Evolutionary conservation across 2,329 filamentous ascomycete species (phyloP), one percentile per base, ranked within the genome.

Genomic region (Fusarium neocosmosporiellum): DNA sequence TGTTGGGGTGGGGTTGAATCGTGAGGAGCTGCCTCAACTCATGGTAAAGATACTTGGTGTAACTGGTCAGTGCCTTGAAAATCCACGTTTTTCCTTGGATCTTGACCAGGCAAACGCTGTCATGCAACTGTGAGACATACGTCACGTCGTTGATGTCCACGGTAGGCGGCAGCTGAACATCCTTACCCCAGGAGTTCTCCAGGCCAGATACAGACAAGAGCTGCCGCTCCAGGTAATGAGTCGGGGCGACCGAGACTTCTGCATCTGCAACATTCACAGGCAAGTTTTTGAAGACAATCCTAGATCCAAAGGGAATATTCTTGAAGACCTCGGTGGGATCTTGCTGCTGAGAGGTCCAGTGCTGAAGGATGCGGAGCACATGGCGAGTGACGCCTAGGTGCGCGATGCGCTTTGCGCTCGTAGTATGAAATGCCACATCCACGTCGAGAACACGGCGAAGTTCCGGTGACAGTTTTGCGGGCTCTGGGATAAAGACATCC

Each of bases 21-120:
- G 79, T 83, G 61, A 90, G 85, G 3, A 91, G 84, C 27, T 86
- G 84, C 62, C 86, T 86, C 20, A 91, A 82, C 78, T 91, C 89
- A 72, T 90, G 88, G 75, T 91, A 91, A 39, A 91, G 81, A 74
- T 88, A 91, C 75, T 90, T 90, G 67, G 87, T 84, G 70, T 85
- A 86, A 78, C 87, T 88, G 3, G 86, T 87, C 46, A 90, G 78
- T 4, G 88, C 87, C 77, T 91, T 91, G 79, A 91, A 85, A 64
- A 90, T 86, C 82, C 85, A 87, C 3, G 83, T 78, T 55, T 80
- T 74, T 8, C 79, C 81, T 22, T 80, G 71, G 43, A 87, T 81
- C 34, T 81, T 80, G 50, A 90, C 88, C 16, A 90, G 80, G 64
- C 87, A 89, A 50, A 91, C 86, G 68, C 88, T 90, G 75, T 91